phyloP scores from a whole-genome alignment of 306 rosid species.

The Prosopis cineraria region DNA sequence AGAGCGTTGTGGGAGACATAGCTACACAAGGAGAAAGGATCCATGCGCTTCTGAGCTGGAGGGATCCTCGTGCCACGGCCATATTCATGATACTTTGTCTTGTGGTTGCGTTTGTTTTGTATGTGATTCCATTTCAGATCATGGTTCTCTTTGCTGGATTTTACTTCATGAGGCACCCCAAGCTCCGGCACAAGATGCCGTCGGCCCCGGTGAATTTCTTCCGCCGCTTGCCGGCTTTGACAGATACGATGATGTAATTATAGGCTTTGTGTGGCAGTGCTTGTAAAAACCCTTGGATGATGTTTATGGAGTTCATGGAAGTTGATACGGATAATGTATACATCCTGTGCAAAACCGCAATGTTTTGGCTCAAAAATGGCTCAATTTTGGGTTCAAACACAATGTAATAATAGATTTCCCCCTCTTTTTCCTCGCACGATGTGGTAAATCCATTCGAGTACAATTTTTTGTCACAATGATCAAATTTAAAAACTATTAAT shows the following conservation, averaged over 20 bases:
- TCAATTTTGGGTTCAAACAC: too few relatives aligned
- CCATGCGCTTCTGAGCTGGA: slow-evolving; percentile 82
- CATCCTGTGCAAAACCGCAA: slow-evolving; percentile 24
- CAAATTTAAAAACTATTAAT: too few relatives aligned
- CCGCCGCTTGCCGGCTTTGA: slow-evolving; percentile 82
- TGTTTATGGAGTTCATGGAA: slow-evolving; percentile 11
- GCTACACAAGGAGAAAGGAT: slow-evolving; percentile 91
- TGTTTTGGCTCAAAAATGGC: too few relatives aligned
- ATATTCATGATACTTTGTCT: slow-evolving; percentile 71
- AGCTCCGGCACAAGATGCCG: slow-evolving; percentile 70
- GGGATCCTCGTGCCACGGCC: slow-evolving; percentile 88
- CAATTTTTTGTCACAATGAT: too few relatives aligned
- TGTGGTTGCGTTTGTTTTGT: slow-evolving; percentile 57
- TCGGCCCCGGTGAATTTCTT: slow-evolving; percentile 70
- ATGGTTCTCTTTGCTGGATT: slow-evolving; percentile 55
- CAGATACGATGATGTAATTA: slow-evolving; percentile 72
- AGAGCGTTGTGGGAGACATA: slow-evolving; percentile 84
- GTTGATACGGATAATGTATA: slow-evolving; percentile 18
- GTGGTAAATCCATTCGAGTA: too few relatives aligned
- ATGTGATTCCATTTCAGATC: slow-evolving; percentile 68
- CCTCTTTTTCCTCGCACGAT: too few relatives aligned
- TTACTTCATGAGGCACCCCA: slow-evolving; percentile 91
- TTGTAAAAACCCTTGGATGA: slow-evolving; percentile 29
- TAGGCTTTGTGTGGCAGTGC: slow-evolving; percentile 32
- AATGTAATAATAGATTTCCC: too few relatives aligned